Evolutionary conservation across 441 rosid genomes (phyloP).

Genomic region (Erodium trifolium): DNA sequence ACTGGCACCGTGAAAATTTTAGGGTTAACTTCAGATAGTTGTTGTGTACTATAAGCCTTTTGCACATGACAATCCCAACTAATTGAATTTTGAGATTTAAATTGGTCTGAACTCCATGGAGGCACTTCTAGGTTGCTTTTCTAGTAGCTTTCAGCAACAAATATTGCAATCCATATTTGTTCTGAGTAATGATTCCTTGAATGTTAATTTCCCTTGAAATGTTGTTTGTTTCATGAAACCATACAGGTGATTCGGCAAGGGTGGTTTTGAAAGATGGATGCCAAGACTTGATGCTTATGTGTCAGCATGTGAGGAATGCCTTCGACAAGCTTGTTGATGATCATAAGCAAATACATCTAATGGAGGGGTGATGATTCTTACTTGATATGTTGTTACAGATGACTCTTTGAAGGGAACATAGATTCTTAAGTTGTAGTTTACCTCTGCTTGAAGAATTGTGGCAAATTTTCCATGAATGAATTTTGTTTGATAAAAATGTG

Average conservation of each 20-base stretch:
- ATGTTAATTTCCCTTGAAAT: no score
- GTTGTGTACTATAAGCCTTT: no score
- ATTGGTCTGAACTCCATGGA: neutral
- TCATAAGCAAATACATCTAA: slow-evolving; percentile 25
- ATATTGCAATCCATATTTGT: slow-evolving; percentile 12
- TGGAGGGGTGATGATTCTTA: slow-evolving; percentile 17
- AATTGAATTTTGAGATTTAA: no score
- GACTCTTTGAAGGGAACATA: neutral
- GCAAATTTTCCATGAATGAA: neutral
- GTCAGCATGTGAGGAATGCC: slow-evolving; percentile 62
- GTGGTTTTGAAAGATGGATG: no score
- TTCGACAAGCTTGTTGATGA: slow-evolving; percentile 53
- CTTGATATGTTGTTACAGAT: neutral
- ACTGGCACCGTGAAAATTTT: slow-evolving; percentile 3
- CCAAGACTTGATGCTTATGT: slow-evolving; percentile 56
- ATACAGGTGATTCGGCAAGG: no score
- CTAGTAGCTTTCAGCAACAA: neutral
- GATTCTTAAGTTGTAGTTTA: neutral
- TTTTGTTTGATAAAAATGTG: neutral
- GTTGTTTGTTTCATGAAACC: no score
- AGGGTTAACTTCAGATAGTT: no score
- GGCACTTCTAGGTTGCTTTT: no score
- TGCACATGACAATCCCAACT: no score
- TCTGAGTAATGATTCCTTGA: no score
- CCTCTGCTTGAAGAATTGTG: no score